Percentiles rank a stretch among this genome's conserved stretches.
phyloP scores from a whole-genome alignment of 257 asterid genomes.

The Penstemon barbatus region DNA sequence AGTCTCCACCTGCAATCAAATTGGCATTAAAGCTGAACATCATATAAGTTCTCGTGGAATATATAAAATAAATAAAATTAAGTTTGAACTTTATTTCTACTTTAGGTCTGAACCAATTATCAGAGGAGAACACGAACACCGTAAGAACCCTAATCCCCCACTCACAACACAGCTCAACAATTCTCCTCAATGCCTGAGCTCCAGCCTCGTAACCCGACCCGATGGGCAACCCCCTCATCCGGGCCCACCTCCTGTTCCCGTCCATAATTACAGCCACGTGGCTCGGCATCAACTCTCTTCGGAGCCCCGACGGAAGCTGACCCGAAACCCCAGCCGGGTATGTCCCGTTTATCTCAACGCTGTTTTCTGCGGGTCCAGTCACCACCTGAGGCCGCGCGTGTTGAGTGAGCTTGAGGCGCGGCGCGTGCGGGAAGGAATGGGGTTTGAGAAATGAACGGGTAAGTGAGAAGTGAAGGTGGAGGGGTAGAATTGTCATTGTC shows the following conservation, averaged over 20 bases:
- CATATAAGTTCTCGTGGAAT: neutral
- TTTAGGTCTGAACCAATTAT: conserved; percentile 69
- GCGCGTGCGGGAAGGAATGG: neutral
- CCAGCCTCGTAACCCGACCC: conserved; percentile 59
- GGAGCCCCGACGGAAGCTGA: conserved; percentile 26
- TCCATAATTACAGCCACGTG: conserved; percentile 33
- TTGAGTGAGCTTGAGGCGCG: neutral
- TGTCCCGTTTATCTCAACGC: neutral
- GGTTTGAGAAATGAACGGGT: conserved; percentile 21
- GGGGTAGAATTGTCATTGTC: conserved; percentile 22
- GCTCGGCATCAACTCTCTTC: conserved; percentile 31
- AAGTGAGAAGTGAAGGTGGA: conserved; percentile 29
- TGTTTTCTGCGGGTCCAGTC: neutral
- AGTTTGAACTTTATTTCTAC: conserved; percentile 19
- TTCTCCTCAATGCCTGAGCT: conserved; percentile 37
- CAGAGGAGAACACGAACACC: conserved; percentile 63
- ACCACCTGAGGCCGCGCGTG: neutral
- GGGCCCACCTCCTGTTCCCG: conserved; percentile 70
- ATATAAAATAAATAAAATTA: neutral
- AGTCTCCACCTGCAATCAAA: conserved; percentile 34
- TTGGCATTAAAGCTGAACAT: conserved; percentile 9
- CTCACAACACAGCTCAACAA: conserved; percentile 46
- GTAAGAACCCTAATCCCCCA: conserved; percentile 62
- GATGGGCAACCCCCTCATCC: conserved; percentile 42
- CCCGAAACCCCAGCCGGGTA: neutral